phyloP scores from a whole-genome alignment of 345 rosid genomes.

The Eucalyptus leucophloia region DNA sequence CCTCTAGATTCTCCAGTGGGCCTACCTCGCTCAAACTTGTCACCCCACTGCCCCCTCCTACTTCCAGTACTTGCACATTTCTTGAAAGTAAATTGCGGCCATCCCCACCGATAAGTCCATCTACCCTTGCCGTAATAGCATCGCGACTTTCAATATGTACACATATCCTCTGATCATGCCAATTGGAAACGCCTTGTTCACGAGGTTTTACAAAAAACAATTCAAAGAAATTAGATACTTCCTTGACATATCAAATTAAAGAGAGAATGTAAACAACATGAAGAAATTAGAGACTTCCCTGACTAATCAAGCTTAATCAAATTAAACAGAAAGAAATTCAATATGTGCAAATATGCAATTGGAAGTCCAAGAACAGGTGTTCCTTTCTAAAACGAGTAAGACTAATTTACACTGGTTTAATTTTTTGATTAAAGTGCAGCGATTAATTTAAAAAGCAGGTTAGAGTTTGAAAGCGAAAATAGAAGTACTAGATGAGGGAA shows the following conservation, averaged over 20 bases:
- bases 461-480: neutral
- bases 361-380: neutral
- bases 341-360: neutral
- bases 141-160: accelerated
- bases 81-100: neutral
- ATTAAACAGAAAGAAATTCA: neutral
- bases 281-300: neutral
- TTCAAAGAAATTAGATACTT: neutral
- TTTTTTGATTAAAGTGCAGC: neutral
- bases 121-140: neutral
- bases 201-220: too few species aligned
- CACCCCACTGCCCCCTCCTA: neutral
- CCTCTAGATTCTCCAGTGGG: neutral
- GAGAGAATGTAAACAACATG: neutral
- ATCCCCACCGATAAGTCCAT: neutral
- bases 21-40: neutral
- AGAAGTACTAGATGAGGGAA: neutral
- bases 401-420: neutral
- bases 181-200: too few species aligned
- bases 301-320: neutral
- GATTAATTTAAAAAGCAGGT: neutral
- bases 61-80: neutral
- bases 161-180: neutral
- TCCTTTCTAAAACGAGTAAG: neutral
- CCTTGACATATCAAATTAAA: neutral